phyloP scores from a whole-genome alignment of 2,329 filamentous ascomycete species.

The Pyrenophora graminea region DNA sequence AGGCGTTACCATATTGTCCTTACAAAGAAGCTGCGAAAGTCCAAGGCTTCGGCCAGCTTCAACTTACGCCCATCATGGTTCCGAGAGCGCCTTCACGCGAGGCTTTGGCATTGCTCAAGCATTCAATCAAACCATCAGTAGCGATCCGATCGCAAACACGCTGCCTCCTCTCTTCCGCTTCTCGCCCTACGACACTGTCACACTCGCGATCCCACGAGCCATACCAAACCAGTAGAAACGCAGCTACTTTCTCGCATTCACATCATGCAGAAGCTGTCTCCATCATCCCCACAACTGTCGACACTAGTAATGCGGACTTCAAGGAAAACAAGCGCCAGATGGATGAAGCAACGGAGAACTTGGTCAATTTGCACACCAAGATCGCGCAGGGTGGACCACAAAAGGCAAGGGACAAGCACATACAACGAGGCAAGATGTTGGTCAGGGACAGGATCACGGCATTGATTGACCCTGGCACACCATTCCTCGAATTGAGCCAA shows the following conservation, averaged over 20 bases:
- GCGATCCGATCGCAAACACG: conserved; percentile 29
- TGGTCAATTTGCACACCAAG: conserved; percentile 71
- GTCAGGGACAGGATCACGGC: conserved; percentile 86
- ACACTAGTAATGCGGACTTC: conserved; percentile 77
- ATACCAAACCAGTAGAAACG: conserved; percentile 31
- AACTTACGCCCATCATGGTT: conserved; percentile 28
- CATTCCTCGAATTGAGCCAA: conserved; percentile 92
- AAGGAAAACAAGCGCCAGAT: conserved; percentile 80
- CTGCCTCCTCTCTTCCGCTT: conserved; percentile 21
- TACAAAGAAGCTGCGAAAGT: not conserved
- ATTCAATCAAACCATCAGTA: conserved; percentile 34
- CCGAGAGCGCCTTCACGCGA: conserved; percentile 43
- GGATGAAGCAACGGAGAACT: conserved; percentile 69
- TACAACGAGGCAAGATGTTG: conserved; percentile 90
- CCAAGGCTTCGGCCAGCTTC: not conserved
- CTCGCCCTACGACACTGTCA: conserved; percentile 19
- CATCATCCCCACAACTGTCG: conserved; percentile 73
- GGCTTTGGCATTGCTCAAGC: conserved; percentile 40
- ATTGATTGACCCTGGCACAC: conserved; percentile 84
- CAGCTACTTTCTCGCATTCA: conserved; percentile 78
- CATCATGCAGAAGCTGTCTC: conserved; percentile 85
- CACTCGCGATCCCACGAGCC: conserved; percentile 19
- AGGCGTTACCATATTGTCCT: not conserved
- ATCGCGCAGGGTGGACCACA: conserved; percentile 77
- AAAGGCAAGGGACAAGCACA: conserved; percentile 85